Percentiles rank a stretch among this genome's conserved stretches.
Evolutionary conservation across 78 protist species (phyloP).

Genomic region (Dictyostelium intermedium): DNA sequence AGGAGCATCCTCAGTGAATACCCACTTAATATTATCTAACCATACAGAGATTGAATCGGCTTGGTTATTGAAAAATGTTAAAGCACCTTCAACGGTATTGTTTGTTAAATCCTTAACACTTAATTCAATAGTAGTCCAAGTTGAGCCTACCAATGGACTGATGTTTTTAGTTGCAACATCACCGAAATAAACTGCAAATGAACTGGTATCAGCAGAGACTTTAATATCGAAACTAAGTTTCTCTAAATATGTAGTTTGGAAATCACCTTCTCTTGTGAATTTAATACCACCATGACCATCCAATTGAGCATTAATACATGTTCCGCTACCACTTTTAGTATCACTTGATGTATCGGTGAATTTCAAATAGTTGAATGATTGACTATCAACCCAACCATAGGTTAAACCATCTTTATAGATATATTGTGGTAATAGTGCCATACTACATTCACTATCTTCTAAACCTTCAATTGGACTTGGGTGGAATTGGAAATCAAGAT

Average conservation of each 20-base stretch:
- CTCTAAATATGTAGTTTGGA: constrained; percentile 17
- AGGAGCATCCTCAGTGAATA: neutral
- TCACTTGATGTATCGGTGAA: neutral
- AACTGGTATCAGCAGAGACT: neutral
- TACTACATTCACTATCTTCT: neutral
- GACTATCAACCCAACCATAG: constrained; percentile 24
- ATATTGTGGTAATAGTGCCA: constrained; percentile 18
- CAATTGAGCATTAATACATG: neutral
- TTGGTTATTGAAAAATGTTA: neutral
- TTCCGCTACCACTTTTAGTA: neutral
- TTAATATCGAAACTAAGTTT: neutral
- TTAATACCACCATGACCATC: neutral
- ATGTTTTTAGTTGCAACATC: neutral
- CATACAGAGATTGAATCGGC: neutral
- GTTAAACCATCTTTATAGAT: constrained; percentile 22
- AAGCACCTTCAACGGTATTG: neutral
- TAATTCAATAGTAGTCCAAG: neutral
- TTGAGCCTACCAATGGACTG: neutral
- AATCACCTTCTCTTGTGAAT: constrained; percentile 36
- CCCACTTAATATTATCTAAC: constrained; percentile 15
- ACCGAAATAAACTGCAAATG: neutral
- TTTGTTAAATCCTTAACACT: neutral
- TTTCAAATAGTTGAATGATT: neutral
- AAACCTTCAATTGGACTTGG: neutral
- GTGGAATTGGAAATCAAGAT: constrained; percentile 23